Base-by-base conservation (phyloP, 2,329 filamentous ascomycete species). In the Graphium sp. region DNA sequence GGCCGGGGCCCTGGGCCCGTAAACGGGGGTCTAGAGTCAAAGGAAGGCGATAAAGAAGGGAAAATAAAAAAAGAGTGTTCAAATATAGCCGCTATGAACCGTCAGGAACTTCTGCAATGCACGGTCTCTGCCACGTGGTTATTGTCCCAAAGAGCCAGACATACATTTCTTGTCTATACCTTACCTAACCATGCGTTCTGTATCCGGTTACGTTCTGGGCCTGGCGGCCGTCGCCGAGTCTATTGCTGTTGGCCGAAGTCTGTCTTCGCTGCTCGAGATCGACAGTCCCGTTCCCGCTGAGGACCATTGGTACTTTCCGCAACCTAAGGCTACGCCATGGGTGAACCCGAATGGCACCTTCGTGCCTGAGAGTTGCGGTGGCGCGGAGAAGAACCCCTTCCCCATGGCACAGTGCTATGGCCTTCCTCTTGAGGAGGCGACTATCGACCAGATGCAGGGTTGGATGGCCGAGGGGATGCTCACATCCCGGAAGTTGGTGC, bases 391-490 rank as follows among this genome's bases (percentile, higher is more conserved):
- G 22, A 24, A 45, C 9, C 39, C 60, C 14, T 80, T 81, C 40
- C 64, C 70, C 3, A 76, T 80, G 73, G 58, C 55, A 1, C 45
- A 44, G 9, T 83, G 77, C 45, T 49, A 63, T 32, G 62, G 60
- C 7, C 60, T 78, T 37, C 51, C 55, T 26, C 53, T 82, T 11
- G 72, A 79, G 46, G 76, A 82, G 44, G 73, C 73, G 11, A 74
- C 66, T 6, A 75, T 82, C 35, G 72, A 78, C 36, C 51, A 75
- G 34, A 61, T 84, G 40, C 74, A 80, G 40, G 41, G 48, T 5
- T 62, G 62, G 18, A 58, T 81, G 58, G 39, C 39, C 6, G 46
- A 48, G n/a, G 65, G 66, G 5, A 52, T 43, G 8, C 48, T 80
- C 33, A 74, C 65, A 1, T 65, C 62, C 12, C 58, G 63, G 15